Evolutionary conservation across 2,329 filamentous ascomycete genomes (phyloP), one percentile per base, ranked within the genome.

Genomic region (Alternaria triticina): DNA sequence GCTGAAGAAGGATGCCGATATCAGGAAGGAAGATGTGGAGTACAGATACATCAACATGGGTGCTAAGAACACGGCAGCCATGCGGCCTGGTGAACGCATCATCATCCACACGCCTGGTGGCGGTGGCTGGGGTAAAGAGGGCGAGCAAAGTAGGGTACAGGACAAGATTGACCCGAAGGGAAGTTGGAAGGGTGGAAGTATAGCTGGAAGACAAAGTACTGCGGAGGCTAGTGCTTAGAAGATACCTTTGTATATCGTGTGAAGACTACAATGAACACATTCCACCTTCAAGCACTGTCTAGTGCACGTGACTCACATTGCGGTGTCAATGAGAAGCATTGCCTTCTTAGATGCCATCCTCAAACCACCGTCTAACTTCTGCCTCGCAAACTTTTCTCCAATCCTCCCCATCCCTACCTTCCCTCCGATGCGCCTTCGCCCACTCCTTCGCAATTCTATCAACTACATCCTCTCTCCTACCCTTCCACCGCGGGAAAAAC

Each of bases 91-190:
- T 0, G 92, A 96, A 75, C 83, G 91, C 7, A 93, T 95, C 73
- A 91, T 95, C 59, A 84, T 96, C 17, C 85, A 86, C 67, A 95
- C 92, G 5, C 92, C 92, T 3, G 92, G 92, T 28, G 92, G 92
- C 57, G 92, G 92, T 45, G 92, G 89, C 0, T 95, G 91, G 91
- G 91, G 91, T 0, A 80, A 80, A 43, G 82, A 84, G 0, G 90
- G 89, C 0, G 83, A 86, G 59, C 83, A 87, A 70, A 90, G 84
- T 36, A 82, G 84, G 54, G 83, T 80, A 40, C 72, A 78, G 55
- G 80, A 79, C 61, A 79, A 80, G 65, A 77, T 79, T 54, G 93
- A 97, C 80, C 86, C 86, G 23, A 86, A 81, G 75, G 79, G 82
- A 65, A 82, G 80, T 36, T 90, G 89, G 89, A 85, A 83, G 72